Percentiles rank a stretch among this genome's conserved stretches.
Evolutionary conservation across 2,329 filamentous ascomycete genomes (phyloP).

Genomic region (Trichoderma arundinaceum): DNA sequence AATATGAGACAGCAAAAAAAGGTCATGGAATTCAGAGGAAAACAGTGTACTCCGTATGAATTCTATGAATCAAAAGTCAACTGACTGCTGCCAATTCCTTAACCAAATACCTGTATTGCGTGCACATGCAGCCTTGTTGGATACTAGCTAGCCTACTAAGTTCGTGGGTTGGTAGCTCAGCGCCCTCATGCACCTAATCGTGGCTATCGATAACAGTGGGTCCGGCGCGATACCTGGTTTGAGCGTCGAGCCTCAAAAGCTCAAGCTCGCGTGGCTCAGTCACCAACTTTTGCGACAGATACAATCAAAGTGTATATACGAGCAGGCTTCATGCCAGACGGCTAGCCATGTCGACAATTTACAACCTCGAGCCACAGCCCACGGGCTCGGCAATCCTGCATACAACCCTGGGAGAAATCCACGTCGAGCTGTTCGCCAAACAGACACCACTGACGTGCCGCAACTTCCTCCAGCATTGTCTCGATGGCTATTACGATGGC

Average conservation of each 20-base stretch:
- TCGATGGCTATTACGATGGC: constrained; percentile 93
- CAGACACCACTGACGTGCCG: constrained; percentile 90
- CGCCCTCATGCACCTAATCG: background rate
- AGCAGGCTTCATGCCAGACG: background rate
- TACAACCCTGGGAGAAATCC: constrained; percentile 87
- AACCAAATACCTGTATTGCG: too few species aligned
- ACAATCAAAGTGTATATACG: background rate
- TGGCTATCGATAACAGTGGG: constrained; percentile 26
- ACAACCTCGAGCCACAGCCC: constrained; percentile 93
- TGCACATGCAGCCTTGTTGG: too few species aligned
- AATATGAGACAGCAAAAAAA: too few species aligned
- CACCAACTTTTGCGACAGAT: background rate
- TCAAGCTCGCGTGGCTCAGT: constrained; percentile 17
- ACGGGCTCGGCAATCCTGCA: constrained; percentile 90
- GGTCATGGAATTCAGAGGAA: too few species aligned
- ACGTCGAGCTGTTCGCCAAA: constrained; percentile 92
- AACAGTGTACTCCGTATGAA: too few species aligned
- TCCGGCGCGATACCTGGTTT: constrained; percentile 16
- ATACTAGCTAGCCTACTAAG: too few species aligned
- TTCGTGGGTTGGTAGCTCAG: too few species aligned
- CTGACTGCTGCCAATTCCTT: too few species aligned
- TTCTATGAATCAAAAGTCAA: too few species aligned
- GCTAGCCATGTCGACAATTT: constrained; percentile 77
- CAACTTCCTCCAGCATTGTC: constrained; percentile 93
- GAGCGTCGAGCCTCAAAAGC: constrained; percentile 12